A percentile compares a stretch with the other conserved stretches of the same genome.
Conservation (phyloP, 2,329 filamentous ascomycete species). For the Apiospora hydei region DNA sequence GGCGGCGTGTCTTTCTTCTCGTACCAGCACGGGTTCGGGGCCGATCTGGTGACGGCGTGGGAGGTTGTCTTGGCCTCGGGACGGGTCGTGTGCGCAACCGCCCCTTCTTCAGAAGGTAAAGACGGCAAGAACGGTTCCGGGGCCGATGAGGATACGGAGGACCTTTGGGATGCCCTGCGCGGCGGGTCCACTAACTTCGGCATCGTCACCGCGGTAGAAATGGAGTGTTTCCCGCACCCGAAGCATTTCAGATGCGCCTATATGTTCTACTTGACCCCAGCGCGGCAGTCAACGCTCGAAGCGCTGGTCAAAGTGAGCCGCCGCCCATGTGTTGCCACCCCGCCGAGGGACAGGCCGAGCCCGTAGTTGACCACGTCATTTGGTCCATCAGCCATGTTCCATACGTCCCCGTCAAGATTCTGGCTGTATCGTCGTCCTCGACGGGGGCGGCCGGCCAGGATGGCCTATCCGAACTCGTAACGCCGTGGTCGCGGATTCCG, state of each 20-base stretch:
- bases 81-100: conserved; percentile 2
- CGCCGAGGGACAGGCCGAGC: neutral
- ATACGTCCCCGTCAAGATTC: neutral
- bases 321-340: neutral
- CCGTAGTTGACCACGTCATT: neutral
- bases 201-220: conserved; percentile 6
- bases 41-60: conserved; percentile 50
- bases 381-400: neutral
- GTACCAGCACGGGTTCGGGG: conserved; percentile 48
- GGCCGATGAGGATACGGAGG: neutral
- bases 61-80: conserved; percentile 49
- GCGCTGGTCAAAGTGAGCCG: neutral
- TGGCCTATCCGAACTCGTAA: neutral
- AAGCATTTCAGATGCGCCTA: conserved; percentile 1
- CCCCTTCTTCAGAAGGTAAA: neutral
- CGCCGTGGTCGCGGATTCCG: neutral
- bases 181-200: conserved; percentile 14
- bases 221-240: conserved; percentile 7
- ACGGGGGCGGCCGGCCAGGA: neutral
- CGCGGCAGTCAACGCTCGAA: neutral
- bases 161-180: neutral
- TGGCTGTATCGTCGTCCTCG: neutral
- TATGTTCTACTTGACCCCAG: neutral
- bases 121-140: neutral
- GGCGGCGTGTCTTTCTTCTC: conserved; percentile 30